Evolutionary conservation across 2,329 filamentous ascomycete genomes (phyloP).

Genomic region (Escovopsis weberi): DNA sequence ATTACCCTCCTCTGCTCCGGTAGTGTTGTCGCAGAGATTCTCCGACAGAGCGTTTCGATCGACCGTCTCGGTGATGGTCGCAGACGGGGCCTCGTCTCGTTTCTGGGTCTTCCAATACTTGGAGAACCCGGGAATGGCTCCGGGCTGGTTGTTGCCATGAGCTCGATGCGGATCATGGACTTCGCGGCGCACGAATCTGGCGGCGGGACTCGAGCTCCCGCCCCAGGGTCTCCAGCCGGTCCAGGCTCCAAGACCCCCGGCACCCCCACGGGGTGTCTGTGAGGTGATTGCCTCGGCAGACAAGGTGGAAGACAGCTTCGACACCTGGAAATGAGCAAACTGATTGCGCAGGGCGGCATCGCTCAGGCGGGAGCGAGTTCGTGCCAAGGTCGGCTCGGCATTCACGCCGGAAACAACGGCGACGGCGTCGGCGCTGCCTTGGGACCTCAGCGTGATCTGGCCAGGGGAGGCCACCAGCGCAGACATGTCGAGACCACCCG

Average conservation of each 20-base stretch:
- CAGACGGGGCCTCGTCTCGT: slow-evolving; percentile 37
- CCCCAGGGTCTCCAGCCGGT: slow-evolving; percentile 36
- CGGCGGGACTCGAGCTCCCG: slow-evolving; percentile 7
- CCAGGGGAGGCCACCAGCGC: slow-evolving; percentile 62
- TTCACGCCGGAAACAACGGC: slow-evolving; percentile 44
- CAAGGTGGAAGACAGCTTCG: slow-evolving; percentile 19
- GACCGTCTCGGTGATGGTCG: slow-evolving; percentile 41
- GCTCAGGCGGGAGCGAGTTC: slow-evolving; percentile 30
- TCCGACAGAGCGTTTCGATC: slow-evolving; percentile 48
- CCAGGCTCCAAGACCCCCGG: slow-evolving; percentile 26
- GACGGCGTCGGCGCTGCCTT: slow-evolving; percentile 40
- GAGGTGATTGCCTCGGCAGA: slow-evolving; percentile 14
- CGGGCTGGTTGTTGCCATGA: slow-evolving; percentile 67
- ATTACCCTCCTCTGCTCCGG: not conserved
- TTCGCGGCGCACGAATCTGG: slow-evolving; percentile 10
- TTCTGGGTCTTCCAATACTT: slow-evolving; percentile 36
- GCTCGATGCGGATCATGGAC: slow-evolving; percentile 31
- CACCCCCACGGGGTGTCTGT: slow-evolving; percentile 10
- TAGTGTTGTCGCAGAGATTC: slow-evolving; percentile 25
- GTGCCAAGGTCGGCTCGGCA: slow-evolving; percentile 42
- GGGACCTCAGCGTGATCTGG: slow-evolving; percentile 48
- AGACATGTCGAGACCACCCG: slow-evolving; percentile 82
- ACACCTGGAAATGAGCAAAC: slow-evolving; percentile 25
- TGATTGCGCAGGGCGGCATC: slow-evolving; percentile 45
- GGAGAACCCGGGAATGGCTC: slow-evolving; percentile 57